phyloP scores from a whole-genome alignment of 1,139 yeast genomes.

The Protomyces gravidus region DNA sequence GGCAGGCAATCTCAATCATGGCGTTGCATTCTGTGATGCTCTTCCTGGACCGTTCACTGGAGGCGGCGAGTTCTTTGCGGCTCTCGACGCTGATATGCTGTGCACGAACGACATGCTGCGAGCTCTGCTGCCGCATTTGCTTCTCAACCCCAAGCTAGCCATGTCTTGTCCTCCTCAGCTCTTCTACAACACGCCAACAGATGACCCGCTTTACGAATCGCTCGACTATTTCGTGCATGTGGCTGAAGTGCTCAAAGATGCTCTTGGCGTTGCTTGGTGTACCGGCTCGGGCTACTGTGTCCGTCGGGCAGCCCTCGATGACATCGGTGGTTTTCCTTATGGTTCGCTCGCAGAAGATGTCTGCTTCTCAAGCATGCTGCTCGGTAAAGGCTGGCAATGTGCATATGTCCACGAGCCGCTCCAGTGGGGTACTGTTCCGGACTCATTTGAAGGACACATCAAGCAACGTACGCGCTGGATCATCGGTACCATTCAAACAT shows the following conservation, averaged over 20 bases:
- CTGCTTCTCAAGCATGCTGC: conserved; percentile 4
- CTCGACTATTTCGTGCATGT: conserved; percentile 6
- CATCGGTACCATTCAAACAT: conserved; percentile 4
- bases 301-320: neutral
- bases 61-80: conserved; percentile 3
- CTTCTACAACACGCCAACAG: conserved; percentile 7
- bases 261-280: conserved; percentile 3
- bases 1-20: conserved; percentile 5
- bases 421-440: conserved; percentile 6
- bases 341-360: conserved; percentile 5
- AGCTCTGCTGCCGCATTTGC: conserved; percentile 1
- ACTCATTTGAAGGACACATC: conserved; percentile 1
- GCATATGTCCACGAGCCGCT: conserved; percentile 6
- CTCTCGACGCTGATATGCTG: conserved; percentile 11
- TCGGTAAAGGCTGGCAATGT: neutral
- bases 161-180: conserved; percentile 9
- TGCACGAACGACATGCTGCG: conserved; percentile 3
- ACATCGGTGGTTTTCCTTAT: conserved; percentile 3
- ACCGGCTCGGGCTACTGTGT: conserved; percentile 1
- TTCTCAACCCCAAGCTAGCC: neutral
- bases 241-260: conserved; percentile 1
- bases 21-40: neutral
- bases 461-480: conserved; percentile 4
- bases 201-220: conserved; percentile 4
- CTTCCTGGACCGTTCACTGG: neutral